A percentile compares a stretch with the other conserved stretches of the same genome.
Conservation (phyloP, 768 basidiomycete species). For the Trametes sanguinea region DNA sequence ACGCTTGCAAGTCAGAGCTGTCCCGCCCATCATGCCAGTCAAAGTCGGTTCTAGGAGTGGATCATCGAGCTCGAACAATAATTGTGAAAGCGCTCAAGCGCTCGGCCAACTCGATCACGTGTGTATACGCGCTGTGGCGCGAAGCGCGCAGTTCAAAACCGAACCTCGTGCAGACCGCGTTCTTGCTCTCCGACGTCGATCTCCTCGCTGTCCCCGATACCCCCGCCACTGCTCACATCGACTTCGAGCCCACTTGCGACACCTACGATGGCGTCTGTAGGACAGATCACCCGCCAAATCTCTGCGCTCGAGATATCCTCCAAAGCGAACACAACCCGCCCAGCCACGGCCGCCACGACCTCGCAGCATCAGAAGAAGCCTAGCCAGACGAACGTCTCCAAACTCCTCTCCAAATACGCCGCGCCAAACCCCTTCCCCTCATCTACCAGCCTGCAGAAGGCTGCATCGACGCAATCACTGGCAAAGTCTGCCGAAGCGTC, state of each 20-base stretch:
- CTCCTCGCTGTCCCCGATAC: constrained; percentile 4
- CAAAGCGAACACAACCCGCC: constrained; percentile 43
- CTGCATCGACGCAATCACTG: constrained; percentile 22
- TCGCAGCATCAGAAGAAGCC: constrained; percentile 52
- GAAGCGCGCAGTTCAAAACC: constrained; percentile 22
- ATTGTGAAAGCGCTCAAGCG: too few species aligned
- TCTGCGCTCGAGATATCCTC: constrained; percentile 65
- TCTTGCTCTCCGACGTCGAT: constrained; percentile 18
- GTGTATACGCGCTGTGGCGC: constrained; percentile 12
- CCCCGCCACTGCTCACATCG: background rate
- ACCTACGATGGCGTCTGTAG: constrained; percentile 49
- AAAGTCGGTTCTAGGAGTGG: too few species aligned
- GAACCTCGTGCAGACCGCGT: constrained; percentile 15
- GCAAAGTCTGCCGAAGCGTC: constrained; percentile 31
- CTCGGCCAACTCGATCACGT: constrained; percentile 17
- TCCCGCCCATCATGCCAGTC: too few species aligned
- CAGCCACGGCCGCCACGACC: constrained; percentile 30
- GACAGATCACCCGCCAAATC: constrained; percentile 63
- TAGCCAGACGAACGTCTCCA: constrained; percentile 62
- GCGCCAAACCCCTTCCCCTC: constrained; percentile 53
- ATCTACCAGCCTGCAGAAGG: constrained; percentile 25
- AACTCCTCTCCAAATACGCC: constrained; percentile 74
- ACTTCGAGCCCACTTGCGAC: constrained; percentile 2
- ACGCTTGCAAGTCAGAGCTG: too few species aligned
- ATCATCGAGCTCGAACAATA: too few species aligned